A percentile compares a stretch with the other conserved stretches of the same genome.
Conservation (phyloP, 371 early-diverging fungal species). For the Batrachochytrium dendrobatidis region DNA sequence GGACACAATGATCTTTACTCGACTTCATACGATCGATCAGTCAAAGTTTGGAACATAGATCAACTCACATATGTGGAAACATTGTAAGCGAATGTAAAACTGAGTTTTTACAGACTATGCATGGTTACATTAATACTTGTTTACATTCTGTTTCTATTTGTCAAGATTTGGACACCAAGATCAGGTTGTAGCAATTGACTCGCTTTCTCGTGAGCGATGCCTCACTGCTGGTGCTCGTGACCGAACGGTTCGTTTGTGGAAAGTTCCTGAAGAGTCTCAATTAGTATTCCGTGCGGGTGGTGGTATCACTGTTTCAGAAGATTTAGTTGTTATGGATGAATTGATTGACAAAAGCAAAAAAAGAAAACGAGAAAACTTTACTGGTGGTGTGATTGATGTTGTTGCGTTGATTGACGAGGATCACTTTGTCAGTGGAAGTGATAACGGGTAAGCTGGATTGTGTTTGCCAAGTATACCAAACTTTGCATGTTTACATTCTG, state of each 20-base stretch:
- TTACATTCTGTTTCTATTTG: neutral
- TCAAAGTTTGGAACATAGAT: constrained; percentile 94
- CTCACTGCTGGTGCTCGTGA: constrained; percentile 90
- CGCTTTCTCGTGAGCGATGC: constrained; percentile 80
- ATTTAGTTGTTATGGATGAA: constrained; percentile 28
- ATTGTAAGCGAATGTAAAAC: constrained; percentile 46
- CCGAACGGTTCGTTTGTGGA: constrained; percentile 86
- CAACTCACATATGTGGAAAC: constrained; percentile 91
- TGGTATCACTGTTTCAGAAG: constrained; percentile 31
- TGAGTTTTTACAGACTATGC: neutral
- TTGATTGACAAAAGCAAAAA: constrained; percentile 32
- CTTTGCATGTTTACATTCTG: constrained; percentile 3
- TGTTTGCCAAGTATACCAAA: neutral
- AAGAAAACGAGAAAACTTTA: constrained; percentile 13
- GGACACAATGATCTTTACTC: constrained; percentile 85
- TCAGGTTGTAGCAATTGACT: constrained; percentile 65
- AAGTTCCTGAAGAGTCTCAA: constrained; percentile 89
- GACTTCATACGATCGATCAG: constrained; percentile 82
- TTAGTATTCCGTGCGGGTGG: constrained; percentile 83
- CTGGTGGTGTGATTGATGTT: constrained; percentile 76
- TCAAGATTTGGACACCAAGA: constrained; percentile 94
- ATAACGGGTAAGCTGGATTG: constrained; percentile 57
- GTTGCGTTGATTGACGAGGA: constrained; percentile 87
- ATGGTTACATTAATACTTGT: no score
- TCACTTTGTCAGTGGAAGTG: constrained; percentile 82